Percentiles rank a stretch among this genome's conserved stretches.
Conservation (phyloP, 1,139 yeast genomes). For the Candida mesenterica region DNA sequence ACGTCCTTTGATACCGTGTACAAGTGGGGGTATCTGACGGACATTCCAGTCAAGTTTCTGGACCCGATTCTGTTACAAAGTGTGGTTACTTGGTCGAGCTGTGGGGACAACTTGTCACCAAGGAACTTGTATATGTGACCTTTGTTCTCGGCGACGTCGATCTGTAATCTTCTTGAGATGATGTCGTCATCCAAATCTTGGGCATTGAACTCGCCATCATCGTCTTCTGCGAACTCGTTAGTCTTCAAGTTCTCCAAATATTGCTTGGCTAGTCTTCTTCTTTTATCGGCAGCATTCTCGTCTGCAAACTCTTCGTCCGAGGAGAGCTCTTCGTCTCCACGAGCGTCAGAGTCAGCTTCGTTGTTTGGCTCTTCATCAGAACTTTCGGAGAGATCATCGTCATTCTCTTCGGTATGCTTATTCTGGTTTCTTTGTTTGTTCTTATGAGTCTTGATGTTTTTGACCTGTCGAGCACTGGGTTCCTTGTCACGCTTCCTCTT, state of each 20-base stretch:
- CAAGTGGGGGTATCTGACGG: slow-evolving; percentile 56
- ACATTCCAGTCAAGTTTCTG: slow-evolving; percentile 53
- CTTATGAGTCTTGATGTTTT: slow-evolving; percentile 13
- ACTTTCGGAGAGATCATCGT: slow-evolving; percentile 42
- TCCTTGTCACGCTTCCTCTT: slow-evolving; percentile 45
- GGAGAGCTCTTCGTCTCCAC: slow-evolving; percentile 42
- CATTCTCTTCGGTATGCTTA: slow-evolving; percentile 14
- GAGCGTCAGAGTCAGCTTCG: slow-evolving; percentile 31
- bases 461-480: slow-evolving; percentile 13
- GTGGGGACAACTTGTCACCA: slow-evolving; percentile 46
- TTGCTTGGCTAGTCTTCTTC: slow-evolving; percentile 92
- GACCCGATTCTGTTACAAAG: slow-evolving; percentile 57
- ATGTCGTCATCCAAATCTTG: slow-evolving; percentile 86
- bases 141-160: slow-evolving; percentile 86
- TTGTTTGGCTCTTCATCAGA: slow-evolving; percentile 34
- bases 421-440: slow-evolving; percentile 13
- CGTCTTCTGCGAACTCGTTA: slow-evolving; percentile 41
- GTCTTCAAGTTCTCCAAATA: slow-evolving; percentile 75
- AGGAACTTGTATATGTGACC: slow-evolving; percentile 76
- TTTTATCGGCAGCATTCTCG: slow-evolving; percentile 89
- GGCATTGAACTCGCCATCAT: slow-evolving; percentile 76
- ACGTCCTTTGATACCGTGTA: slow-evolving; percentile 85
- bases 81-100: slow-evolving; percentile 36
- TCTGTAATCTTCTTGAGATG: slow-evolving; percentile 72
- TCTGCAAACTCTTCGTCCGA: slow-evolving; percentile 69